These are phyloP conservation scores for Psidium friedrichsthalianum DNA, from an alignment of 345 rosid genomes.

Conservation along the genomic window DNA sequence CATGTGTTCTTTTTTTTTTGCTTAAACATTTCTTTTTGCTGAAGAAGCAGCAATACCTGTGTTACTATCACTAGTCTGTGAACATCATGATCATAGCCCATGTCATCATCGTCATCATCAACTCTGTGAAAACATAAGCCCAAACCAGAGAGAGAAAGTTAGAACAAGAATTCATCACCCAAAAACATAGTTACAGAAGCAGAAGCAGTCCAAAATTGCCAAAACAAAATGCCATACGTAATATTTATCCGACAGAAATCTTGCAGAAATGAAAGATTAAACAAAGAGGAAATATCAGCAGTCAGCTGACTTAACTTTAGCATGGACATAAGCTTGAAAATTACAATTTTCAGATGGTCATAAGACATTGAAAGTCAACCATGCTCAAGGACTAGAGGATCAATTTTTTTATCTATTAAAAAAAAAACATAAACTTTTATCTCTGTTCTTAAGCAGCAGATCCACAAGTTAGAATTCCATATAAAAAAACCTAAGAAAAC, in stretches of 20 bases:
- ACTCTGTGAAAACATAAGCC: slow-evolving; percentile 27
- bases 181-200: not conserved
- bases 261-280: not conserved
- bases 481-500: not conserved
- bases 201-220: not conserved
- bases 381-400: not conserved
- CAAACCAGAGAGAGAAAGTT: not conserved
- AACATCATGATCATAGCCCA: slow-evolving; percentile 67
- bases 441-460: not conserved
- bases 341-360: not conserved
- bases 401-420: not conserved
- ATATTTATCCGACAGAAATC: not conserved
- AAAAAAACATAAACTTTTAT: not conserved
- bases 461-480: not conserved
- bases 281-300: not conserved
- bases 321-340: not conserved
- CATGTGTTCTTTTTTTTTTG: not conserved
- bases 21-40: not conserved
- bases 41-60: slow-evolving; percentile 28
- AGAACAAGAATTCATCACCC: not conserved
- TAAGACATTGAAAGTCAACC: not conserved
- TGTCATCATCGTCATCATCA: slow-evolving; percentile 80
- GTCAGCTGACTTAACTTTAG: not conserved
- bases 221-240: not conserved
- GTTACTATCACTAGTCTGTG: slow-evolving; percentile 94